Evolutionary conservation across 106 monocot species (phyloP).

Genomic region (Platanthera guangdongensis): DNA sequence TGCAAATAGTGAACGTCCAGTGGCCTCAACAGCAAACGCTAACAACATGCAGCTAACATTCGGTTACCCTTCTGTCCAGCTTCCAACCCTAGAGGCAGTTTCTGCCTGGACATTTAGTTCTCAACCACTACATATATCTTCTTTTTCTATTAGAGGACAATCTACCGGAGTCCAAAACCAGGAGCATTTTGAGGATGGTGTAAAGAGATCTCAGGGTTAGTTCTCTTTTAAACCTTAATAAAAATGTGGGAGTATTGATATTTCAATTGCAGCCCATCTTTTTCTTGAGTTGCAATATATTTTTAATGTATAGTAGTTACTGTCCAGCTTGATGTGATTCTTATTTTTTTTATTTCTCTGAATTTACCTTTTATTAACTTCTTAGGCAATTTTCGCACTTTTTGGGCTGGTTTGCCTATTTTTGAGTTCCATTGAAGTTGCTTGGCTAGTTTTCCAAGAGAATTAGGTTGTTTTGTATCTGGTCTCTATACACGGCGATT

Average conservation of each 20-base stretch:
- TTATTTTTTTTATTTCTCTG: background rate
- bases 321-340: background rate
- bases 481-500: background rate
- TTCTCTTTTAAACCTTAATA: background rate
- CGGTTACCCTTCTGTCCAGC: slow-evolving; percentile 68
- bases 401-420: background rate
- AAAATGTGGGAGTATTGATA: background rate
- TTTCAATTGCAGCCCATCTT: background rate
- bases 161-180: slow-evolving; percentile 15
- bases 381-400: background rate
- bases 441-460: background rate
- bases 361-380: background rate
- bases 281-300: background rate
- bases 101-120: slow-evolving; percentile 65
- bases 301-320: background rate
- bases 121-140: slow-evolving; percentile 23
- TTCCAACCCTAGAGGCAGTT: slow-evolving; percentile 76
- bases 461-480: background rate
- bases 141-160: slow-evolving; percentile 16
- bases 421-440: background rate
- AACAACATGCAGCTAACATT: slow-evolving; percentile 49
- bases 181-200: slow-evolving; percentile 28
- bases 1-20: slow-evolving; percentile 17
- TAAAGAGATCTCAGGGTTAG: slow-evolving; percentile 49
- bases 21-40: slow-evolving; percentile 17